Base-by-base conservation (phyloP, 2,329 filamentous ascomycete species). In the Zymoseptoria pseudotritici region DNA sequence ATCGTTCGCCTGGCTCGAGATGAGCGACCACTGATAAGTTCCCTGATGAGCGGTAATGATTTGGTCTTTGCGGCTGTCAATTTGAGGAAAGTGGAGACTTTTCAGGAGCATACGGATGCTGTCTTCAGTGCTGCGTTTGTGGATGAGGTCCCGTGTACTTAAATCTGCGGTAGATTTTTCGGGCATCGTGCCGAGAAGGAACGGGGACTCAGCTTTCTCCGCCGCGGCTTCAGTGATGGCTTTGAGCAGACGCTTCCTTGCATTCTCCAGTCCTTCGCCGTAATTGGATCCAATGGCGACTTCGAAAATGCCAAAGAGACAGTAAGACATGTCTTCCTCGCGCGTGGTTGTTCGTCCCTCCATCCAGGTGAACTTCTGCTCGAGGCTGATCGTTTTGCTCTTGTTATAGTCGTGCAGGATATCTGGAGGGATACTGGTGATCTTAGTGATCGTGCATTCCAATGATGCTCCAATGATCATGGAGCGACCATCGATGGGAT, bases 271-370 rank as follows among this genome's bases (percentile, higher is more conserved):
- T 11, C 59, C 56, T 52, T 63, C 61, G 24, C 61, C 61, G 24
- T 61, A 63, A 11, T 58, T 55, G 19, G 55, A 46, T 51, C 55
- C 53, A 20, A 63, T 58, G 22, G 57, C 24, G 11, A 61, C 56
- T 10, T 52, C 61, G 19, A 63, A 57, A 22, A 63, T 58, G 6
- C 61, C 61, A 5, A 61, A 57, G 4, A 61, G 53, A n/a, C 61
- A 63, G 26, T 63, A 63, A 1, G 55, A 50, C 8, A 56, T 52
- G 20, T 61, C 61, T 59, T 63, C 61, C 20, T 61, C 52, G 51
- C 61, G 49, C 3, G 57, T 58, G 3, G 59, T 63, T 21, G 53
- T 29, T 26, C 63, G 52, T 13, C 36, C 20, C 9, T 57, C 56
- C 11, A 55, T 53, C 61, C 61, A 65, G 8, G 26, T 22, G 26